phyloP scores from a whole-genome alignment of 331 rosid genomes.

The Acacia concinna region DNA sequence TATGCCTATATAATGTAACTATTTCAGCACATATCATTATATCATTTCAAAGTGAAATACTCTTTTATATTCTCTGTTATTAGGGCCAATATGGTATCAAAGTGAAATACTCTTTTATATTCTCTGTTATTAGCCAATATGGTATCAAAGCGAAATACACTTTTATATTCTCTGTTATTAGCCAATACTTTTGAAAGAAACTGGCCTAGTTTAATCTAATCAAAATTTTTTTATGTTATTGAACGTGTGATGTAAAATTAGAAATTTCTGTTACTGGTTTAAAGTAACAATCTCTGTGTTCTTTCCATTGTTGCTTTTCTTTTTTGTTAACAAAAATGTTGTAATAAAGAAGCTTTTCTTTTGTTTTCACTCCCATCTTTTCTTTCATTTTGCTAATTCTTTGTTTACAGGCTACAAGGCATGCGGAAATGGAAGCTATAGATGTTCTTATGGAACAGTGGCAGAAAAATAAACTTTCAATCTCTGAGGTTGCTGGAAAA shows the following conservation, averaged over 20 bases:
- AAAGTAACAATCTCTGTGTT: background rate
- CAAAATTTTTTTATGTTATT: background rate
- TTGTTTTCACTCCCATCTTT: background rate
- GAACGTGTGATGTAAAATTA: background rate
- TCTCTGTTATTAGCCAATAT: no score
- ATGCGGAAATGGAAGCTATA: constrained; percentile 97
- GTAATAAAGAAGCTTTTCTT: background rate
- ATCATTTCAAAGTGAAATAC: no score
- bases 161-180: no score
- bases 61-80: no score
- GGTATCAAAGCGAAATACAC: no score
- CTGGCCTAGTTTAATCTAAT: background rate
- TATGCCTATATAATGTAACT: no score
- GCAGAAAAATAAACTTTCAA: constrained; percentile 67
- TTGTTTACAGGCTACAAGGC: constrained; percentile 79
- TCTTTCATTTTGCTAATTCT: background rate
- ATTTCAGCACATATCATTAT: no score
- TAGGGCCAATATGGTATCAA: no score
- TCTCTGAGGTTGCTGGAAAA: constrained; percentile 56
- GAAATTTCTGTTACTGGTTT: background rate
- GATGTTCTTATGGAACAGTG: constrained; percentile 71
- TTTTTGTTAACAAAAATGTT: no score
- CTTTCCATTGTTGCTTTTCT: background rate
- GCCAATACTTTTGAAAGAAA: constrained; percentile 5
- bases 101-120: no score